Conservation (phyloP, 2,329 filamentous ascomycete species). For the Colletotrichum viniferum region DNA sequence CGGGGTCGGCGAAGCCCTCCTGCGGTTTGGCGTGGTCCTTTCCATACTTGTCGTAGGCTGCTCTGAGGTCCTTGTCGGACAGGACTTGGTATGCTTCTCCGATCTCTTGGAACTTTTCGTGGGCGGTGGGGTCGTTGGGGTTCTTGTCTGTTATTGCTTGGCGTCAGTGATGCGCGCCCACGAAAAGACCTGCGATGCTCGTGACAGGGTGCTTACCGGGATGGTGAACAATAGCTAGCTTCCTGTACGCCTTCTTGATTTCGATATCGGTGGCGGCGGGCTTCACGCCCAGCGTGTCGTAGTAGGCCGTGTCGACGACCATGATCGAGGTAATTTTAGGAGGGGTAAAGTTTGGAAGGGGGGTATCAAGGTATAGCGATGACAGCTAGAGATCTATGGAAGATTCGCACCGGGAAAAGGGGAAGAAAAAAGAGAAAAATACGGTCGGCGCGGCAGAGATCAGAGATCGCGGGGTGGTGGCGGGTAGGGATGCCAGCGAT, state of each 20-base stretch:
- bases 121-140: conserved; percentile 90
- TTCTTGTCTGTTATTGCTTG: conserved; percentile 78
- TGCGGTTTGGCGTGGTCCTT: conserved; percentile 92
- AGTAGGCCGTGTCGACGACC: conserved; percentile 89
- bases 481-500: neutral
- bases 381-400: neutral
- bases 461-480: neutral
- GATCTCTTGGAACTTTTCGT: conserved; percentile 92
- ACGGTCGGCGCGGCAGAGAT: neutral
- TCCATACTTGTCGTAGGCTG: conserved; percentile 94
- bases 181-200: neutral
- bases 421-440: neutral
- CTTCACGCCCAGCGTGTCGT: conserved; percentile 84
- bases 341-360: neutral
- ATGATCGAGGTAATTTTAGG: conserved; percentile 51
- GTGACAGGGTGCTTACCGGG: conserved; percentile 61
- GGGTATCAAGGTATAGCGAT: neutral
- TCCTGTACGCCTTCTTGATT: conserved; percentile 97
- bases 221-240: conserved; percentile 91
- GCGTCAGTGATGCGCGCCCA: neutral
- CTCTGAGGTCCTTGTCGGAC: conserved; percentile 83
- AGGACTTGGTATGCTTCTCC: conserved; percentile 80
- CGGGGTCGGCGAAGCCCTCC: conserved; percentile 92
- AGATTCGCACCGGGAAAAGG: neutral
- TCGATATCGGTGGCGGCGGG: conserved; percentile 87